These are phyloP conservation scores for Aspergillus tamarii DNA, from an alignment of 2,329 filamentous ascomycete genomes.

Conservation along the genomic window DNA sequence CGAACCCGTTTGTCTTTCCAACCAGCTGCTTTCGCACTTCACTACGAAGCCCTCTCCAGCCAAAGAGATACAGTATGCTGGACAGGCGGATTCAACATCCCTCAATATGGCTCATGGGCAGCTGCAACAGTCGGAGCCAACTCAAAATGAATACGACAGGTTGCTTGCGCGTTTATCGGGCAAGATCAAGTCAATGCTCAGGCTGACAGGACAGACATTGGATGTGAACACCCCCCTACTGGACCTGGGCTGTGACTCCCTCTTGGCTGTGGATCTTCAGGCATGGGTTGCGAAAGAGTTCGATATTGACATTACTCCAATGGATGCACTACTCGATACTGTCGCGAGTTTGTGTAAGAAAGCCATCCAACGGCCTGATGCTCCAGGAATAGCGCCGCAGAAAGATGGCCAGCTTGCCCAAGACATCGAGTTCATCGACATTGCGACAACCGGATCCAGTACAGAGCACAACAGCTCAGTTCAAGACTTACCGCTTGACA, in stretches of 20 bases:
- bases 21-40: not conserved
- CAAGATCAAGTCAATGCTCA: not conserved
- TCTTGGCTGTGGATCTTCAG: conserved; percentile 1
- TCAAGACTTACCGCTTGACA: not conserved
- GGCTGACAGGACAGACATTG: not conserved
- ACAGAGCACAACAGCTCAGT: not conserved
- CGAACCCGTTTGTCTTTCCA: no score
- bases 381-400: not conserved
- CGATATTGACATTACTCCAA: not conserved
- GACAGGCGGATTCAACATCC: not conserved
- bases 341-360: not conserved
- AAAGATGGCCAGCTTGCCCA: not conserved
- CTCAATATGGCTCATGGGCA: not conserved
- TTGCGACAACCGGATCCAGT: not conserved
- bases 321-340: not conserved
- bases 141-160: not conserved
- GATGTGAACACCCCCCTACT: not conserved
- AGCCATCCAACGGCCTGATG: not conserved
- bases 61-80: not conserved
- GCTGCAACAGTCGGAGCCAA: not conserved
- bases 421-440: not conserved
- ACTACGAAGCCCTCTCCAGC: not conserved
- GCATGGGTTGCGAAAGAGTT: not conserved
- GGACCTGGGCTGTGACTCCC: not conserved
- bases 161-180: not conserved